Evolutionary conservation across 768 basidiomycete genomes (phyloP).

Genomic region (Serendipita indica): DNA sequence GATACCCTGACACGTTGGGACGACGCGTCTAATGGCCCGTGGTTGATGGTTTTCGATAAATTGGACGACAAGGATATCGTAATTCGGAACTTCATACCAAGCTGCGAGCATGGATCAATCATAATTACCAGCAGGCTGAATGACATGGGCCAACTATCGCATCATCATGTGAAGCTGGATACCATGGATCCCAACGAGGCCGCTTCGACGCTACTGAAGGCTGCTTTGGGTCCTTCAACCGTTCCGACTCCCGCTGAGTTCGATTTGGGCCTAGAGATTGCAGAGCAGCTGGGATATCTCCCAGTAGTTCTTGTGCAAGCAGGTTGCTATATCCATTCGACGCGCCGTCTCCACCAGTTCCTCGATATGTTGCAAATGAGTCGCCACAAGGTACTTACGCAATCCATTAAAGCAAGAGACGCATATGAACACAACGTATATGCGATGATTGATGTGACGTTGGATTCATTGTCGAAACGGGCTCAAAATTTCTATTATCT

Average conservation of each 20-base stretch:
- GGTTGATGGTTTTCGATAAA: neutral
- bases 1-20: neutral
- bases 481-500: neutral
- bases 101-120: neutral
- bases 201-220: neutral
- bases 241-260: too few species aligned
- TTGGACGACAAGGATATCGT: neutral
- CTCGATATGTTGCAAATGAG: neutral
- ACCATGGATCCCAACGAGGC: neutral
- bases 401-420: neutral
- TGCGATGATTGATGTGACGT: neutral
- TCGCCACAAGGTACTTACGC: neutral
- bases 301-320: neutral
- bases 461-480: neutral
- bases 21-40: neutral
- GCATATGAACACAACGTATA: neutral
- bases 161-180: neutral
- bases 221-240: neutral
- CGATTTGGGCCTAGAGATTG: too few species aligned
- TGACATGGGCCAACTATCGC: neutral
- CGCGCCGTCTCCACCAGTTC: neutral
- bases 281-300: neutral
- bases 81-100: neutral
- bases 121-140: neutral
- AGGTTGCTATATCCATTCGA: neutral